Evolutionary conservation across 164 flowering plant genomes (phyloP).

Genomic region (Santalum album): DNA sequence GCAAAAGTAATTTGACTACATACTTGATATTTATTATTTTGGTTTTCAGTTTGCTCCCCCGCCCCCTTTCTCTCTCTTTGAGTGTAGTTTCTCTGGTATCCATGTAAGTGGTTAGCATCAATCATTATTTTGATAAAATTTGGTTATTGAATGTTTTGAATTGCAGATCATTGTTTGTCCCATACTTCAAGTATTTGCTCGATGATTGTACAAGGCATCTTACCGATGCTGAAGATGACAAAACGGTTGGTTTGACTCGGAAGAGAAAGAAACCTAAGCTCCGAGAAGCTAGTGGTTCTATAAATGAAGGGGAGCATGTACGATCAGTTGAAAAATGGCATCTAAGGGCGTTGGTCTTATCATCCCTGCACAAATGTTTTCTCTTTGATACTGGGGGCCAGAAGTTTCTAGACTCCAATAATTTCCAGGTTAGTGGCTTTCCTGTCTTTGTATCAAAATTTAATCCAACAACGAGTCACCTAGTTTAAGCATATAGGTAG

Average conservation of each 20-base stretch:
- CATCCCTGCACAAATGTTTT: slow-evolving; percentile 79
- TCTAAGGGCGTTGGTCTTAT: slow-evolving; percentile 58
- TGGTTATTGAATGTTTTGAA: background rate
- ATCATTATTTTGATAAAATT: background rate
- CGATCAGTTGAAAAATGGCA: slow-evolving; percentile 58
- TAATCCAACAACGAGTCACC: no score
- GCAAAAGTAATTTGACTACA: no score
- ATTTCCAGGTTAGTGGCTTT: slow-evolving; percentile 50
- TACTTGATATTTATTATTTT: no score
- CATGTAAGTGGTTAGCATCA: background rate
- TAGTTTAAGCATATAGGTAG: no score
- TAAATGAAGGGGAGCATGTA: slow-evolving; percentile 14
- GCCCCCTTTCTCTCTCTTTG: no score
- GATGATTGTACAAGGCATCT: slow-evolving; percentile 50
- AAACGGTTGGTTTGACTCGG: slow-evolving; percentile 19
- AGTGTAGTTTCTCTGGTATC: background rate
- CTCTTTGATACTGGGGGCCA: slow-evolving; percentile 66
- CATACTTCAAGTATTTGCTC: slow-evolving; percentile 82
- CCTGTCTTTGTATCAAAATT: background rate
- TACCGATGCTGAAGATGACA: slow-evolving; percentile 26
- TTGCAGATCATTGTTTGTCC: slow-evolving; percentile 83
- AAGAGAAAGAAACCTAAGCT: slow-evolving; percentile 75
- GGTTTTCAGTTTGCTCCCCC: no score
- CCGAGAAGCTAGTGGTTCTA: slow-evolving; percentile 14
- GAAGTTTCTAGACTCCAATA: slow-evolving; percentile 72